Conservation (phyloP, 2,329 filamentous ascomycete genomes). For the Ophiostoma sp. region DNA sequence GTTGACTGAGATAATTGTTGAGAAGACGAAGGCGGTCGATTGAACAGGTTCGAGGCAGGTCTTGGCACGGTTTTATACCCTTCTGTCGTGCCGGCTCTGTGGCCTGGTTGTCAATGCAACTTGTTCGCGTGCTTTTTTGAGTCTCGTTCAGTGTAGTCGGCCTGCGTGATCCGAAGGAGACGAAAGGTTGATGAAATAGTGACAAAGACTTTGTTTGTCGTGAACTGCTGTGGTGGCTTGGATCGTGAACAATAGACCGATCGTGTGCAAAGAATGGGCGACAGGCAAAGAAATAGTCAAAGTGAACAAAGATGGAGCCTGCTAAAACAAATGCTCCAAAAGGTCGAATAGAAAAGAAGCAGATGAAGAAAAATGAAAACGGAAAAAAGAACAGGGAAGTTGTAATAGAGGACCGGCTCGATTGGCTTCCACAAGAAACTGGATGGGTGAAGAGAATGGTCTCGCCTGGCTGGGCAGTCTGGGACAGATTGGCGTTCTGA, state of each 20-base stretch:
- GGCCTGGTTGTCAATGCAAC: conserved; percentile 10
- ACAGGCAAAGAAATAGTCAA: background rate
- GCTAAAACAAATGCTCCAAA: background rate
- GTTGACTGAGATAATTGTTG: background rate
- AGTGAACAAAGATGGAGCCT: background rate
- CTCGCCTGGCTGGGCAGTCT: background rate
- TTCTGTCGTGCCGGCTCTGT: conserved; percentile 1
- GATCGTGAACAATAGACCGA: background rate
- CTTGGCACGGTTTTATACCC: conserved; percentile 17
- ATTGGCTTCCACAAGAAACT: background rate
- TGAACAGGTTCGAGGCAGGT: conserved; percentile 14
- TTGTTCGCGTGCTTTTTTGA: background rate
- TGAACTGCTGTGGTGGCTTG: background rate
- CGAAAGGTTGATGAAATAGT: background rate
- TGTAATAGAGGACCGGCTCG: conserved; percentile 1
- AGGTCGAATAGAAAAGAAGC: background rate
- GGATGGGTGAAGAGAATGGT: background rate
- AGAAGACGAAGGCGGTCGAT: background rate
- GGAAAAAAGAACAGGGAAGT: background rate
- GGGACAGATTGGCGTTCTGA: conserved; percentile 21
- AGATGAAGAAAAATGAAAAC: background rate
- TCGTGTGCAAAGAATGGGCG: background rate
- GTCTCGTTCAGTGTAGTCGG: conserved; percentile 10
- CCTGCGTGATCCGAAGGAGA: conserved; percentile 1
- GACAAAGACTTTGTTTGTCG: background rate